Evolutionary conservation across 225 moss, liverwort and hornwort genomes (phyloP), one percentile per base, ranked within the genome.

Genomic region (Pseudisothecium myosuroides): DNA sequence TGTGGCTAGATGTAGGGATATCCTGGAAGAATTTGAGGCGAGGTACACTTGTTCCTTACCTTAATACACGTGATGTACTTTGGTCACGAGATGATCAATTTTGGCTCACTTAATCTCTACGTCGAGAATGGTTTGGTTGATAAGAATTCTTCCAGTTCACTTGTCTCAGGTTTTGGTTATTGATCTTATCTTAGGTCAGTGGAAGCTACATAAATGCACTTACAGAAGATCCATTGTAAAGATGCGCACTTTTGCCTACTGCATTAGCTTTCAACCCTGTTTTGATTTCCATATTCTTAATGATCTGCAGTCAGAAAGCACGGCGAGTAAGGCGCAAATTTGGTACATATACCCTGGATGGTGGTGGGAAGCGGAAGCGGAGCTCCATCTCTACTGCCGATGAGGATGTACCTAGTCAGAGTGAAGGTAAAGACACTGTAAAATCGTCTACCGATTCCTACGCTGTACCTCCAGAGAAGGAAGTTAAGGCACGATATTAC

Each of bases 291-390:
- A 68, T n/a, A 37, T 74, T 20, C 66, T 85, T 21, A 41, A 79
- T 88, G 80, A 80, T 88, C 66, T 89, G 14, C 90, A 98, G 98
- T 91, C 93, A 95, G 92, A 97, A 92, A 93, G 92, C 81, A 37
- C 90, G 95, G 92, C 95, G 97, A 76, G 94, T 83, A 88, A 83
- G 91, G 89, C 95, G 97, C 90, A 97, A 93, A 87, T 96, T 96
- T 88, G 98, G 98, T 75, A 95, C 92, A 37, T 98, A 96, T 69
- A 94, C 94, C 75, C 88, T 98, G 31, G 96, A 97, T 89, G 95
- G 91, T 64, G 92, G 90, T 39, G 96, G 95, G 90, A 97, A 97
- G 92, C 95, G 96, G 62, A 98, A 91, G 89, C 93, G 87, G 89
- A 88, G 91, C 72, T 92, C 92, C 65, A 81, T 88, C 22, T 92